phyloP scores from a whole-genome alignment of 805 yeast species.

The Scheffersomyces coipomensis region DNA sequence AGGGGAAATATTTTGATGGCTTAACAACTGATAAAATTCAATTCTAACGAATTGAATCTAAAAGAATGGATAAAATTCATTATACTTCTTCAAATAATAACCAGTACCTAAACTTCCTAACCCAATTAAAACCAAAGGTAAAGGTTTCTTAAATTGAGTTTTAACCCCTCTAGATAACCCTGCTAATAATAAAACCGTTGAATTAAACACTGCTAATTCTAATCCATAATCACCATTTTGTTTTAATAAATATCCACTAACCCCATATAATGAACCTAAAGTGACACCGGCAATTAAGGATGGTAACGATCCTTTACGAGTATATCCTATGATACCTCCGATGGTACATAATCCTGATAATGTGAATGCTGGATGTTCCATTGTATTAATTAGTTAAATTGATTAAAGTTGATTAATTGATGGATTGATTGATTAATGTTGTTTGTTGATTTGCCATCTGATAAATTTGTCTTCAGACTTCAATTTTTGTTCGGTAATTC shows the following conservation, averaged over 20 bases:
- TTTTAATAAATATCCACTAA: slow-evolving; percentile 71
- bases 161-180: slow-evolving; percentile 71
- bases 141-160: slow-evolving; percentile 62
- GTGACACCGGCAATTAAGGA: slow-evolving; percentile 76
- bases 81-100: slow-evolving; percentile 74
- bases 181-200: slow-evolving; percentile 63
- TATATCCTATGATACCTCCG: slow-evolving; percentile 72
- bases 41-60: too few relatives aligned
- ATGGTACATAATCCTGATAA: slow-evolving; percentile 64
- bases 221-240: slow-evolving; percentile 78
- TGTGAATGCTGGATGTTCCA: slow-evolving; percentile 80
- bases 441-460: too few relatives aligned
- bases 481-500: too few relatives aligned
- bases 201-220: slow-evolving; percentile 74
- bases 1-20: too few relatives aligned
- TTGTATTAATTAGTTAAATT: slow-evolving; percentile 8
- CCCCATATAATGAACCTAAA: slow-evolving; percentile 58
- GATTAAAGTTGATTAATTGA: too few relatives aligned
- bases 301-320: slow-evolving; percentile 69
- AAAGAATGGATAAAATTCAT: slow-evolving; percentile 56
- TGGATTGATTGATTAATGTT: too few relatives aligned
- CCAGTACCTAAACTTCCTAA: slow-evolving; percentile 63
- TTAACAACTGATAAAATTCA: too few relatives aligned
- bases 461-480: too few relatives aligned
- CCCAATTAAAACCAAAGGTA: slow-evolving; percentile 64